phyloP scores from a whole-genome alignment of 2,329 filamentous ascomycete species.

The Diaporthe nobilis region DNA sequence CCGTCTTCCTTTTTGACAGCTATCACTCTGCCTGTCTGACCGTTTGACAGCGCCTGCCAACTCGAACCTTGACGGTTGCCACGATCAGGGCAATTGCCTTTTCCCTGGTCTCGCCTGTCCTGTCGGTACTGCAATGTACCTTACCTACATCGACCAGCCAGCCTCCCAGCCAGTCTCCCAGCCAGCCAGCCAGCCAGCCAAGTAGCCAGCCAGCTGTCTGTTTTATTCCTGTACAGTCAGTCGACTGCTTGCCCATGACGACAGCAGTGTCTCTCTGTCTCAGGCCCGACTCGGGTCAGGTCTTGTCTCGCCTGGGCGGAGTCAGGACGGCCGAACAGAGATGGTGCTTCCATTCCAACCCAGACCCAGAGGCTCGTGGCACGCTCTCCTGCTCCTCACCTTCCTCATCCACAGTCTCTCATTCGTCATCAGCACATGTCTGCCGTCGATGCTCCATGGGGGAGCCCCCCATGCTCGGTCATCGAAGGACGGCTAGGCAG shows the following conservation, averaged over 20 bases:
- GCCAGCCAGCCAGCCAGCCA: slow-evolving; percentile 12
- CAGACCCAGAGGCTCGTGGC: slow-evolving; percentile 3
- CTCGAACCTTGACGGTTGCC: slow-evolving; percentile 19
- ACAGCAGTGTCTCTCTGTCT: slow-evolving; percentile 35
- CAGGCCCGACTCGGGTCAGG: slow-evolving; percentile 20
- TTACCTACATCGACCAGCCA: neutral
- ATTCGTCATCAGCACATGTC: slow-evolving; percentile 4
- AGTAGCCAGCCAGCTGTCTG: slow-evolving; percentile 18
- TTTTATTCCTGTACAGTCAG: neutral
- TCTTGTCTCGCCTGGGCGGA: slow-evolving; percentile 9
- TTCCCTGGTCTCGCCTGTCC: neutral
- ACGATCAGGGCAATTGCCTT: slow-evolving; percentile 9
- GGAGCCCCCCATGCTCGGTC: slow-evolving; percentile 18
- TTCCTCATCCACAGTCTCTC: slow-evolving; percentile 11
- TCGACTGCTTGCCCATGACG: slow-evolving; percentile 7
- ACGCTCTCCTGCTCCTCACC: slow-evolving; percentile 14
- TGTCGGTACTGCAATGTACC: neutral
- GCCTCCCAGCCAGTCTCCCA: neutral
- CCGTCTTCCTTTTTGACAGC: slow-evolving; percentile 27
- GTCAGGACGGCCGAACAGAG: neutral
- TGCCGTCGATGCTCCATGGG: slow-evolving; percentile 24
- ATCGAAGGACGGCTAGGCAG: slow-evolving; percentile 1
- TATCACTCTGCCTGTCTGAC: slow-evolving; percentile 28
- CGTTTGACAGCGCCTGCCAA: slow-evolving; percentile 32
- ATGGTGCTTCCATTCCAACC: slow-evolving; percentile 35